A percentile compares a stretch with the other conserved stretches of the same genome.
Evolutionary conservation across 2,329 filamentous ascomycete genomes (phyloP).

Genomic region (Knufia fluminis): DNA sequence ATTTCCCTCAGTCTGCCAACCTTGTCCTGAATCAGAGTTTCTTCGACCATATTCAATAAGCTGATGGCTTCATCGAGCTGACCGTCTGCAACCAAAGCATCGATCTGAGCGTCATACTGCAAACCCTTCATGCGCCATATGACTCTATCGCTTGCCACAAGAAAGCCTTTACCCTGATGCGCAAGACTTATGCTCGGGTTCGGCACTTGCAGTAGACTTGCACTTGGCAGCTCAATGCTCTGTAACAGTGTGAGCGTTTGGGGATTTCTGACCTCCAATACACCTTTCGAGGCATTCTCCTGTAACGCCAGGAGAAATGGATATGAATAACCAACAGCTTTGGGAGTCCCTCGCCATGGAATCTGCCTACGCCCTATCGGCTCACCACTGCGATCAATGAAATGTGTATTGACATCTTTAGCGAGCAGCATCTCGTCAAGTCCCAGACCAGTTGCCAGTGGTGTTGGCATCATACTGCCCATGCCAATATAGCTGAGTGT

Average conservation of each 20-base stretch:
- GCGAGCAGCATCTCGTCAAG: conserved; percentile 84
- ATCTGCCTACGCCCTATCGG: conserved; percentile 75
- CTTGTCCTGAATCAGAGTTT: conserved; percentile 80
- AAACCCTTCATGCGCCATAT: conserved; percentile 96
- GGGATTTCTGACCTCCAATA: conserved; percentile 83
- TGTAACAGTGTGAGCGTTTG: conserved; percentile 85
- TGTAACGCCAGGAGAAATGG: conserved; percentile 87
- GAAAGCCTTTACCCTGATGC: conserved; percentile 90
- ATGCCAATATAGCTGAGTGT: conserved; percentile 97
- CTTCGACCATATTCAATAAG: conserved; percentile 79
- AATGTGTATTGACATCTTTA: conserved; percentile 94
- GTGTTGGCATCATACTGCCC: conserved; percentile 82
- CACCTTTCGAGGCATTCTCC: conserved; percentile 63
- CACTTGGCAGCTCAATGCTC: conserved; percentile 70
- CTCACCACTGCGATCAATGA: conserved; percentile 76
- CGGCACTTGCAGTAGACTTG: conserved; percentile 78
- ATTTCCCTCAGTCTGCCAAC: conserved; percentile 69
- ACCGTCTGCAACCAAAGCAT: conserved; percentile 64
- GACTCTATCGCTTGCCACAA: conserved; percentile 80
- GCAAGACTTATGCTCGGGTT: conserved; percentile 89
- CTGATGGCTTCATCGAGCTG: conserved; percentile 88
- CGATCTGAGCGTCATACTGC: conserved; percentile 82
- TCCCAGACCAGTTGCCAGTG: conserved; percentile 70
- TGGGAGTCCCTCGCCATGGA: conserved; percentile 82
- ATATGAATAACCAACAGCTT: conserved; percentile 91